Percentiles rank a stretch among this genome's conserved stretches.
These are phyloP conservation scores for Coniochaeta hoffmannii DNA, from an alignment of 2,329 filamentous ascomycete genomes.

Conservation along the genomic window DNA sequence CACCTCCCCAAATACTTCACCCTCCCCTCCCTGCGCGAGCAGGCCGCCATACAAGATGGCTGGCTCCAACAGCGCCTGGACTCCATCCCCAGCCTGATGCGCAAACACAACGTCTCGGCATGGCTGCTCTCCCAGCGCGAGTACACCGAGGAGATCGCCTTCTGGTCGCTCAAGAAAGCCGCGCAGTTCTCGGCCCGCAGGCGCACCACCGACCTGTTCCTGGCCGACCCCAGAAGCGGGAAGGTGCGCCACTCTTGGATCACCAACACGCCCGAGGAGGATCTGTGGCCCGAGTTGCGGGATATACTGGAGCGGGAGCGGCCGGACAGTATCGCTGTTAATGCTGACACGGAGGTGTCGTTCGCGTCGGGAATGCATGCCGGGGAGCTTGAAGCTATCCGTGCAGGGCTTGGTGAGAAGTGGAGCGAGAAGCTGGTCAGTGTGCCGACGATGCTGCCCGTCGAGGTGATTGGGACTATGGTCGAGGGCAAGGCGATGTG, in stretches of 20 bases:
- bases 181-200: constrained; percentile 39
- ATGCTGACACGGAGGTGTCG: constrained; percentile 35
- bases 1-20: constrained; percentile 22
- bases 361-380: constrained; percentile 40
- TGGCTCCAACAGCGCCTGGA: constrained; percentile 35
- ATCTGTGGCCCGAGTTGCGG: constrained; percentile 31
- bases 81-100: constrained; percentile 32
- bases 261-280: constrained; percentile 32
- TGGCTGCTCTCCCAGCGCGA: constrained; percentile 42
- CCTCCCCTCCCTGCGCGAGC: constrained; percentile 34
- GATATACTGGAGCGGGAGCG: constrained; percentile 27
- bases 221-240: constrained; percentile 25
- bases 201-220: constrained; percentile 41
- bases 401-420: constrained; percentile 24
- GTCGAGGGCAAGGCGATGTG: constrained; percentile 28
- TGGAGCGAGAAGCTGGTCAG: constrained; percentile 32
- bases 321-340: constrained; percentile 31
- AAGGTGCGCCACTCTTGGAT: constrained; percentile 32
- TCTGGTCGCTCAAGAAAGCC: constrained; percentile 40
- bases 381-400: constrained; percentile 32
- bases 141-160: constrained; percentile 43
- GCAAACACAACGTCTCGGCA: constrained; percentile 37
- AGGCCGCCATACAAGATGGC: constrained; percentile 32
- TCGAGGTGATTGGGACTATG: constrained; percentile 39
- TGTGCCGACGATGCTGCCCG: constrained; percentile 32